Conservation (phyloP, 1,284 basidiomycete species). For the Agaricales sp. region DNA sequence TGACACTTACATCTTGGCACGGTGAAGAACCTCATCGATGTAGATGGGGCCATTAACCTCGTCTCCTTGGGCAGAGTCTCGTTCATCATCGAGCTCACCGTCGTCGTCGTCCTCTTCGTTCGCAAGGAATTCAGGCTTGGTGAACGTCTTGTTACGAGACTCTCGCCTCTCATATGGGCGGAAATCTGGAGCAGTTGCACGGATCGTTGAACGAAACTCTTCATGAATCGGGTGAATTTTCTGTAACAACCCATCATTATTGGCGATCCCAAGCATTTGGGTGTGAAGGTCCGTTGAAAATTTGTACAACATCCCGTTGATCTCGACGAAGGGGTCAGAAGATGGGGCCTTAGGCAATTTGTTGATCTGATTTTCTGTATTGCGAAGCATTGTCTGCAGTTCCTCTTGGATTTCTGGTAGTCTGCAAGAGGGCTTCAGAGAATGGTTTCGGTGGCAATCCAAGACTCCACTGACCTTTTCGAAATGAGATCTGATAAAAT, state of each 20-base stretch:
- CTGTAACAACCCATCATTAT: conserved; percentile 41
- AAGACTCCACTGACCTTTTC: conserved; percentile 18
- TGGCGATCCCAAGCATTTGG: conserved; percentile 35
- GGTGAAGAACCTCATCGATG: conserved; percentile 43
- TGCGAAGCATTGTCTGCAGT: conserved; percentile 31
- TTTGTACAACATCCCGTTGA: conserved; percentile 32
- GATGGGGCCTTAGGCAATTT: conserved; percentile 43
- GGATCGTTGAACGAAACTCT: conserved; percentile 35
- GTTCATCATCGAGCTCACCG: not conserved
- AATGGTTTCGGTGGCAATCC: not conserved
- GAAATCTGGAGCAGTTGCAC: conserved; percentile 45
- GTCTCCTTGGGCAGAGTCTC: not conserved
- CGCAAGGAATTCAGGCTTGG: conserved; percentile 12
- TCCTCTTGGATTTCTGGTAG: conserved; percentile 51
- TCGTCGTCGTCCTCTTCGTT: conserved; percentile 7
- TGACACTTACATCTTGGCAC: conserved; percentile 33
- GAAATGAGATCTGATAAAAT: conserved; percentile 29
- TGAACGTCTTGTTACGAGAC: conserved; percentile 11
- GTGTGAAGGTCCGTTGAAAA: conserved; percentile 36
- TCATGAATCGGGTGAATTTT: conserved; percentile 38
- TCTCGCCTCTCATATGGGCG: conserved; percentile 25
- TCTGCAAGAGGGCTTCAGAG: conserved; percentile 22
- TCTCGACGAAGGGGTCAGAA: conserved; percentile 42
- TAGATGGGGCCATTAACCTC: conserved; percentile 26
- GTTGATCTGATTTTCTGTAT: conserved; percentile 24